phyloP scores from a whole-genome alignment of 768 basidiomycete genomes.

The Boletus rubropictus region DNA sequence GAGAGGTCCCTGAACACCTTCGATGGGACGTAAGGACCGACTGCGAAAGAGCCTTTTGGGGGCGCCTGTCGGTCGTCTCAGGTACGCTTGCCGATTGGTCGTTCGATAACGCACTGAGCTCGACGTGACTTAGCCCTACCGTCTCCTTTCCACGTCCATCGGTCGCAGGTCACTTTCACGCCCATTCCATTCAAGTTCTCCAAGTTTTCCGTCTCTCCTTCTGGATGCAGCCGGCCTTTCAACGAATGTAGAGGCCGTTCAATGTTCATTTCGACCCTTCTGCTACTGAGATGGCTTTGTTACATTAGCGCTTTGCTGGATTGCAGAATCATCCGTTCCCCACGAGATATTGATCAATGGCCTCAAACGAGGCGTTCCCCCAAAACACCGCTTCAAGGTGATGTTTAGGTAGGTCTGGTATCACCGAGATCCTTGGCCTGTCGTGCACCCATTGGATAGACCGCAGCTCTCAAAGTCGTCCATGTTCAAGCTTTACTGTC shows the following conservation, averaged over 20 bases:
- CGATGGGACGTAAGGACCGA: constrained; percentile 45
- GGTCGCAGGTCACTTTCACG: constrained; percentile 56
- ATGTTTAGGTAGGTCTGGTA: constrained; percentile 52
- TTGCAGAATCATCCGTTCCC: constrained; percentile 41
- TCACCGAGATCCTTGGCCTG: neutral
- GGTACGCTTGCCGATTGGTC: constrained; percentile 28
- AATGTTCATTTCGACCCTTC: neutral
- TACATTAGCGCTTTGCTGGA: constrained; percentile 63
- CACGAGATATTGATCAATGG: constrained; percentile 74
- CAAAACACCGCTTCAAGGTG: constrained; percentile 58
- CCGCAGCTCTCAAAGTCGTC: constrained; percentile 50
- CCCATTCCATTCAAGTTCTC: constrained; percentile 45
- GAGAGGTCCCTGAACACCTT: constrained; percentile 51
- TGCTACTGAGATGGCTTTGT: neutral
- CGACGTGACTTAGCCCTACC: constrained; percentile 38
- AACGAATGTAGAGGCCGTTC: constrained; percentile 55
- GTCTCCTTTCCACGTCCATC: constrained; percentile 41
- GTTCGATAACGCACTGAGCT: neutral
- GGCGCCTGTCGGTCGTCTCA: constrained; percentile 41
- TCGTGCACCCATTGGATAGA: constrained; percentile 27
- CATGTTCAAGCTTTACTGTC: constrained; percentile 43
- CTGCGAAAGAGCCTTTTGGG: constrained; percentile 63
- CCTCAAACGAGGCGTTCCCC: constrained; percentile 67
- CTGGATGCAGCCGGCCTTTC: constrained; percentile 41
- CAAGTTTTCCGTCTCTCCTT: constrained; percentile 41